Base-by-base conservation (phyloP, 371 early-diverging fungal species). In the Zopfochytrium polystomum region DNA sequence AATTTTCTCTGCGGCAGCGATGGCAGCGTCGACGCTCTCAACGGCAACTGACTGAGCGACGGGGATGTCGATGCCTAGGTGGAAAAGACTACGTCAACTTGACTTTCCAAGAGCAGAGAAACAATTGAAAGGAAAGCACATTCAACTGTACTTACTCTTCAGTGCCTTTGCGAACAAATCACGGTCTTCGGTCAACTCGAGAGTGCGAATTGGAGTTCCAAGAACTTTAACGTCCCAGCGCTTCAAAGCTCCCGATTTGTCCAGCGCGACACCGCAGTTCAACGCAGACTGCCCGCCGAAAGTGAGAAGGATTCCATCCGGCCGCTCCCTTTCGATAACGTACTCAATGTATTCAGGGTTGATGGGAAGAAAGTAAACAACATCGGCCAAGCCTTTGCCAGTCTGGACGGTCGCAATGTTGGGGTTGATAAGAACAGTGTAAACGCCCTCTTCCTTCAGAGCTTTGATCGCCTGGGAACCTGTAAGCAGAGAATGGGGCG, bases 381-480 rank as follows among this genome's bases (percentile, higher is more conserved):
- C 81, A 74, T 93, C 92, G 2, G 96, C 96, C 34, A 96, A 80
- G 32, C 86, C 89, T 63, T 91, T 85, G 38, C 89, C 88, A n/a
- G 96, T 96, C 80, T 96, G 96, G 57, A 95, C 90, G 13, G 96
- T 96, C 26, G 96, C 96, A 71, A 96, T 96, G 74, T 96, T 96
- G 57, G 96, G 96, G 73, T 96, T 96, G 65, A 95, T 85, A 32
- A 96, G 80, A 31, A 96, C 83, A 0, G 95, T 93, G 56, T 92
- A 67, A 55, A 96, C 86, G 52, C 84, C 84, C 43, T 90, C 90
- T 70, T 96, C 94, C 66, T 87, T 86, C 64, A 96, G 79, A 18
- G 96, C 93, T 78, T 96, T 96, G 81, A 96, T 96, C 25, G 96
- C 96, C 79, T 95, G 90, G 11, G 90, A 87, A 20, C 88, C 90